Base-by-base conservation (phyloP, 1,139 yeast genomes). In the Diutina mesorugosa region DNA sequence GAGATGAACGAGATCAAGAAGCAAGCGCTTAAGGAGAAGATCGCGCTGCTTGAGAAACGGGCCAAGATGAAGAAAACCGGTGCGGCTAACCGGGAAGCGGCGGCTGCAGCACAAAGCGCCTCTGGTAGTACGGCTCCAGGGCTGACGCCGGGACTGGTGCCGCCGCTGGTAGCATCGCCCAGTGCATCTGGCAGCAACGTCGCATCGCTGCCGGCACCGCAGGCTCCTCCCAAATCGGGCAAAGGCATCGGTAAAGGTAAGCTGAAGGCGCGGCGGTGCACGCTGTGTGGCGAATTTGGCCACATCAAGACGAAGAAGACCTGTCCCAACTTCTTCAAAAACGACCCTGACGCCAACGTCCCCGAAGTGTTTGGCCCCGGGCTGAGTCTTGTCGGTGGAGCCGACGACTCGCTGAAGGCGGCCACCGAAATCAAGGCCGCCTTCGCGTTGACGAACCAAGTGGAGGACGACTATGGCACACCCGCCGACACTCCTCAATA, bases 241-340 rank as follows among this genome's bases (percentile, higher is more conserved):
- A 38, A n/a, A 16, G 47, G 47, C 48, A 80, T 81, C 55, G 88
- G 90, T 16, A 85, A 85, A 65, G 87, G 87, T 8, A 89, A 88
- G 66, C 83, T 90, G 57, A 88, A 88, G 1, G 85, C 88, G 7
- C 77, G 98, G 66, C 80, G 90, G 65, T 93, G 98, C 72, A 90
- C 95, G 5, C 87, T 95, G 1, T 93, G 98, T 77, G 98, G 98
- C 32, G 95, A 93, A 3, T 79, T 87, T 63, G 99, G 98, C 0
- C 99, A 93, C 68, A 93, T 91, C 61, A 79, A 95, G 66, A 91
- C 98, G 9, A 90, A 90, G 68, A 86, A 86, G 67, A 73, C 89
- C 0, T 91, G 98, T 70, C 98, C 98, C 45, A 50, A 50, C 29
- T 50, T 50, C 35, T 50, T 30, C 10, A 50, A 50, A 16, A 50